phyloP scores from a whole-genome alignment of 306 rosid genomes.

The Quercus agrifolia region DNA sequence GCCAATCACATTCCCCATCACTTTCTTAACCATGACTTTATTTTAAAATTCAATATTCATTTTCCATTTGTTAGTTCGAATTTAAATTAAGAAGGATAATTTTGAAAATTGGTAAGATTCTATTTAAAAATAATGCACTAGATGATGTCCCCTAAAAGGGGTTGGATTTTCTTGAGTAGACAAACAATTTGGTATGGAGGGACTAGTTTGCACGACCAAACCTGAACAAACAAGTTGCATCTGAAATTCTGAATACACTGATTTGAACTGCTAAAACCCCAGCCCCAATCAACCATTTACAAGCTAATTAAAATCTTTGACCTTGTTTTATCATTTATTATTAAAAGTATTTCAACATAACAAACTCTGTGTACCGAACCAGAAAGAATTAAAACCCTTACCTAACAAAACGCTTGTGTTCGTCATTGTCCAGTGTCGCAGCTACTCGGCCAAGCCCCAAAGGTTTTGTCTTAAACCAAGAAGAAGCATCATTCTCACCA shows the following conservation, averaged over 20 bases:
- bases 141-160: too few species aligned
- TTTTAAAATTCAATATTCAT: too few species aligned
- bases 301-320: background rate
- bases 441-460: slow-evolving; percentile 53
- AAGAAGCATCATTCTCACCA: slow-evolving; percentile 33
- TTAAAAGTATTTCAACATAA: background rate
- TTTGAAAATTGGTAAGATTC: too few species aligned
- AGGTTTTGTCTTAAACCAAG: slow-evolving; percentile 46
- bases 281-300: background rate
- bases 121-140: too few species aligned
- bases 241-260: background rate
- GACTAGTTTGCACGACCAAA: background rate
- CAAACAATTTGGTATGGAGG: too few species aligned
- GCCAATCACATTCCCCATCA: too few species aligned
- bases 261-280: too few species aligned
- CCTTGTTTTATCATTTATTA: background rate
- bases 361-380: background rate
- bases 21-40: too few species aligned
- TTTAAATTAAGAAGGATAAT: too few species aligned
- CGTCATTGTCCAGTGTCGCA: slow-evolving; percentile 52
- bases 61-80: too few species aligned
- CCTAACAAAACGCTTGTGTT: slow-evolving; percentile 85
- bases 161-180: too few species aligned
- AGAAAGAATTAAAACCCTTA: slow-evolving; percentile 21
- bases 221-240: background rate